Evolutionary conservation across 2,329 filamentous ascomycete species (phyloP).

Genomic region (Microcyclosporella mali): DNA sequence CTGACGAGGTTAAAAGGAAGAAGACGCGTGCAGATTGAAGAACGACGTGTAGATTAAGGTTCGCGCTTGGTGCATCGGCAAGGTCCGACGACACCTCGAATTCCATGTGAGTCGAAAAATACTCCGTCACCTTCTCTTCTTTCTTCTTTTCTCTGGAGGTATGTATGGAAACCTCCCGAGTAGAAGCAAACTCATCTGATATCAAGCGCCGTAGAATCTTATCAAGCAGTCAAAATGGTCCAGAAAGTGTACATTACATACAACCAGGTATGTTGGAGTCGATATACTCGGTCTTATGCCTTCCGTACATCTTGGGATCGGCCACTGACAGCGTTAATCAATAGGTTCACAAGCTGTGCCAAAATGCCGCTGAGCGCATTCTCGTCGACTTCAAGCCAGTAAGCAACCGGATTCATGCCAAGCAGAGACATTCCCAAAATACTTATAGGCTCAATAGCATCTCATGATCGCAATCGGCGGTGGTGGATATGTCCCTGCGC

Average conservation of each 20-base stretch:
- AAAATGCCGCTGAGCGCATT: slow-evolving; percentile 73
- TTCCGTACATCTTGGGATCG: neutral
- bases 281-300: slow-evolving; percentile 1
- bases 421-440: too few species aligned
- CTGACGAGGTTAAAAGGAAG: too few species aligned
- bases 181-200: neutral
- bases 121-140: neutral
- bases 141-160: slow-evolving; percentile 6
- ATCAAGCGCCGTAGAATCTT: neutral
- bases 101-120: neutral
- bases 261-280: slow-evolving; percentile 16
- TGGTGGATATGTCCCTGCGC: slow-evolving; percentile 92
- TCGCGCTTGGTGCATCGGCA: neutral
- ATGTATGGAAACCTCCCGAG: neutral
- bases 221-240: slow-evolving; percentile 12
- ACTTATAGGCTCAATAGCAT: slow-evolving; percentile 43
- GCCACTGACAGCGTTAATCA: neutral
- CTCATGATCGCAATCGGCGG: slow-evolving; percentile 89
- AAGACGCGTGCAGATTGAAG: too few species aligned
- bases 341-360: slow-evolving; percentile 95
- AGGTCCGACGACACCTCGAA: neutral
- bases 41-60: too few species aligned
- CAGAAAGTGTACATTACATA: slow-evolving; percentile 22
- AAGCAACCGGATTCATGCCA: too few species aligned
- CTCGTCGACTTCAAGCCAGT: slow-evolving; percentile 73